A percentile compares a stretch with the other conserved stretches of the same genome.
Conservation (phyloP, 2,329 filamentous ascomycete species). For the Colletotrichum echinochloae region DNA sequence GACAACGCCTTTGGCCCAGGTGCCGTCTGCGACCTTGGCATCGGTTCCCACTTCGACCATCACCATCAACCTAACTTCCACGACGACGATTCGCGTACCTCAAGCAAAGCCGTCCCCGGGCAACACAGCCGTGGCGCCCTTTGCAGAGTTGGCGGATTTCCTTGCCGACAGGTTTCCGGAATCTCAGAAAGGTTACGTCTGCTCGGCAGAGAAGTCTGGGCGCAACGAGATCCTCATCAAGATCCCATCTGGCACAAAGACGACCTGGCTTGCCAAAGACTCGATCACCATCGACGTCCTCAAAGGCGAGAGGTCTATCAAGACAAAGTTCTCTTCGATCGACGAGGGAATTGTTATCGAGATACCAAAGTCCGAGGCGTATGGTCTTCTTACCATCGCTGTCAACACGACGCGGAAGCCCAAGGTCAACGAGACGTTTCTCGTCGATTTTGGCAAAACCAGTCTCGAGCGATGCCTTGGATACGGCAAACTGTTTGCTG, state of each 20-base stretch:
- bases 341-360: slow-evolving; percentile 65
- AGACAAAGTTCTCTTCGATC: slow-evolving; percentile 60
- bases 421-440: slow-evolving; percentile 70
- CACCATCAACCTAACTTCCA: slow-evolving; percentile 53
- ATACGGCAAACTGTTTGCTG: slow-evolving; percentile 57
- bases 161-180: slow-evolving; percentile 52
- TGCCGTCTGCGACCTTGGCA: slow-evolving; percentile 2
- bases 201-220: slow-evolving; percentile 59
- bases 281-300: slow-evolving; percentile 68
- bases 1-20: not conserved
- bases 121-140: slow-evolving; percentile 48
- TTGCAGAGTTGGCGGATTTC: slow-evolving; percentile 57
- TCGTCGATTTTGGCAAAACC: slow-evolving; percentile 68
- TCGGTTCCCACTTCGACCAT: slow-evolving; percentile 46
- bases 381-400: slow-evolving; percentile 69
- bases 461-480: slow-evolving; percentile 59
- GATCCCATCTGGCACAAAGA: slow-evolving; percentile 63
- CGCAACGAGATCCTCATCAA: slow-evolving; percentile 66
- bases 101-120: slow-evolving; percentile 45
- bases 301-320: slow-evolving; percentile 60
- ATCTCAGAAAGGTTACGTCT: slow-evolving; percentile 52
- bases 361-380: slow-evolving; percentile 65
- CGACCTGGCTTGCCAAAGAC: slow-evolving; percentile 66
- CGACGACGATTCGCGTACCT: slow-evolving; percentile 50
- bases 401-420: slow-evolving; percentile 70